A percentile compares a stretch with the other conserved stretches of the same genome.
phyloP scores from a whole-genome alignment of 345 rosid species.

The Eucalyptus lansdowneana region DNA sequence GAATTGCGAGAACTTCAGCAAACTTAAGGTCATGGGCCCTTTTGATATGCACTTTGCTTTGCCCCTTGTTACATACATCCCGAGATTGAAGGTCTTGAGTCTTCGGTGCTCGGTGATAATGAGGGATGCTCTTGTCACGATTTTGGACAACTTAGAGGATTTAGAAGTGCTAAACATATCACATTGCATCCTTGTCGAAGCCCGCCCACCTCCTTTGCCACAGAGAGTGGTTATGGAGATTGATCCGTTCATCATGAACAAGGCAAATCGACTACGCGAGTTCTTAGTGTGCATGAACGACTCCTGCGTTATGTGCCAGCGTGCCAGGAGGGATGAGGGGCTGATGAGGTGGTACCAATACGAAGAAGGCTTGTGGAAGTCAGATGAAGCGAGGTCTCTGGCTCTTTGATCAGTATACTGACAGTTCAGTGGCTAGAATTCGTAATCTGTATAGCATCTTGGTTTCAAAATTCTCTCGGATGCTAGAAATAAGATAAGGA shows the following conservation, averaged over 20 bases:
- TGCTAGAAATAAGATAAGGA: neutral
- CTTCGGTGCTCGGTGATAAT: slow-evolving; percentile 51
- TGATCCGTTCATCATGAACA: slow-evolving; percentile 30
- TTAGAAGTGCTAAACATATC: slow-evolving; percentile 80
- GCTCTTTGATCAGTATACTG: slow-evolving; percentile 12
- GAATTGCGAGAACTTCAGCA: slow-evolving; percentile 48
- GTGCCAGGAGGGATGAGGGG: slow-evolving; percentile 62
- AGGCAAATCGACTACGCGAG: slow-evolving; percentile 36
- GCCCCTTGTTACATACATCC: slow-evolving; percentile 24
- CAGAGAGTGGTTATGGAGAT: slow-evolving; percentile 32
- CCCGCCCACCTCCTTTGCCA: slow-evolving; percentile 13
- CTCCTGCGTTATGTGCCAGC: slow-evolving; percentile 59
- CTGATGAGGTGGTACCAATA: slow-evolving; percentile 82
- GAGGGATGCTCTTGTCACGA: slow-evolving; percentile 42
- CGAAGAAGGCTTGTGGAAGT: slow-evolving; percentile 76
- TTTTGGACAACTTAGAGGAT: slow-evolving; percentile 40
- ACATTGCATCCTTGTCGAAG: slow-evolving; percentile 58
- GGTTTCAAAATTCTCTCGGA: neutral
- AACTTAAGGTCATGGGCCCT: slow-evolving; percentile 81
- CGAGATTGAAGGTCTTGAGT: slow-evolving; percentile 47
- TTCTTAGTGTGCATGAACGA: slow-evolving; percentile 56
- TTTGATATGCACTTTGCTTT: slow-evolving; percentile 41
- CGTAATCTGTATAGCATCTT: neutral
- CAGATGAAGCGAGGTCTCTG: slow-evolving; percentile 55
- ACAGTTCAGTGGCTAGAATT: neutral